These are phyloP conservation scores for Pichia eremophila DNA, from an alignment of 805 yeast genomes.

Conservation along the genomic window DNA sequence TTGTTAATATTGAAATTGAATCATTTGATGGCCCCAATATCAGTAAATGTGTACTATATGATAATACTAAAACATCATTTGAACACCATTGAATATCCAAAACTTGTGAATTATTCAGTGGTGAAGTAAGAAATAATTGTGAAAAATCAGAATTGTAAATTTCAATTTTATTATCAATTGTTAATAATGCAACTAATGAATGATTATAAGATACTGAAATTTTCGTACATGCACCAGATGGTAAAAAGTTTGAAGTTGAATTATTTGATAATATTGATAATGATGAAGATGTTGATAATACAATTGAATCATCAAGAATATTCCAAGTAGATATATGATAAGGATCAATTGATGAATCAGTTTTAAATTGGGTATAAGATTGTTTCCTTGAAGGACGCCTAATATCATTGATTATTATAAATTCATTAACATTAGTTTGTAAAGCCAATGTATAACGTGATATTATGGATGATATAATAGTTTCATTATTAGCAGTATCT, in stretches of 20 bases:
- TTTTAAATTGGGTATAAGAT: background rate
- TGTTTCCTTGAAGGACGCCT: background rate
- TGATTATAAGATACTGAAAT: slow-evolving; percentile 4
- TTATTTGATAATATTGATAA: background rate
- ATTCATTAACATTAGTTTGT: slow-evolving; percentile 30
- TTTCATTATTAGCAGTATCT: too few relatives aligned
- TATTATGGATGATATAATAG: slow-evolving; percentile 21
- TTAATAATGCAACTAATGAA: slow-evolving; percentile 2
- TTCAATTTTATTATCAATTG: background rate
- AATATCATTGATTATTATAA: slow-evolving; percentile 17
- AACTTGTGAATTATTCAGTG: background rate
- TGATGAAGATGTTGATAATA: background rate
- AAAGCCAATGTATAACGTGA: slow-evolving; percentile 37
- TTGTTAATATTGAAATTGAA: slow-evolving; percentile 43
- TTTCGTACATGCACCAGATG: background rate
- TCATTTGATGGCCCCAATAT: slow-evolving; percentile 65
- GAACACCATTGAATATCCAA: slow-evolving; percentile 68
- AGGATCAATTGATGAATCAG: slow-evolving; percentile 24
- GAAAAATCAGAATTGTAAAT: slow-evolving; percentile 2
- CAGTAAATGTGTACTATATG: slow-evolving; percentile 51
- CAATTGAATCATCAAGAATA: background rate
- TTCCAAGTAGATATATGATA: slow-evolving; percentile 4
- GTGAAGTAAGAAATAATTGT: slow-evolving; percentile 1
- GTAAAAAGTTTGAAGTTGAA: background rate
- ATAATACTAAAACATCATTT: slow-evolving; percentile 63